Base-by-base conservation (phyloP, 139 green algal genomes). In the Tetraselmis striata region DNA sequence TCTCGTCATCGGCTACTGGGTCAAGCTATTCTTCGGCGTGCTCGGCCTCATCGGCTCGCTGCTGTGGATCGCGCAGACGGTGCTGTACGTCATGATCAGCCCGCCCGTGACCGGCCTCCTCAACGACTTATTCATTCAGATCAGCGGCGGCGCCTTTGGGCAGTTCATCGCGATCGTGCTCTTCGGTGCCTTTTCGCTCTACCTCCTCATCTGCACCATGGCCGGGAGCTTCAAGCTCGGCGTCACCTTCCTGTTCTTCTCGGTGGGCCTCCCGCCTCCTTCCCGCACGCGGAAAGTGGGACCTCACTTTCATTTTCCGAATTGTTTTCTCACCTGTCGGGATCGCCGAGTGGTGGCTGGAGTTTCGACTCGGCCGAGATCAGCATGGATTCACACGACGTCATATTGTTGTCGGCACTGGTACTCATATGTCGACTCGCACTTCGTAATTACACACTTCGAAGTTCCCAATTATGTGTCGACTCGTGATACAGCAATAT, bases 151-250 rank as follows among this genome's bases (percentile, higher is more conserved):
- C 23, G 99, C 97, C 79, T 67, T 67, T 67, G 45, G 45, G 18
- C 87, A 91, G 23, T 85, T 99, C 23, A 95, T 99, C 85, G 96
- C 96, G n/a, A 95, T 92, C 0, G 80, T 86, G 0, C 89, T 93
- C 23, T 99, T 99, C 84, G 91, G 89, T 5, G 28, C 96, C 32
- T 99, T 98, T 89, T 98, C 92, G 84, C 96, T 98, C 81, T 99
- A 98, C 87, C 86, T 98, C 29, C 91, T 98, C 75, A 29, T 77
- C 28, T 90, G 30, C 85, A 88, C 93, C 1, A 95, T 98, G 32
- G 96, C 97, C 85, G 96, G 96, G 32, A 95, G 95, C 85, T 95
- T 95, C 82, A 93, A 97, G 81, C 83, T 98, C 29, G 95, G 95
- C 29, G 82, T 99, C 31, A 95, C 94, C 84, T 90, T 99, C 79